phyloP scores from a whole-genome alignment of 164 flowering plant genomes.

The Piper longum region DNA sequence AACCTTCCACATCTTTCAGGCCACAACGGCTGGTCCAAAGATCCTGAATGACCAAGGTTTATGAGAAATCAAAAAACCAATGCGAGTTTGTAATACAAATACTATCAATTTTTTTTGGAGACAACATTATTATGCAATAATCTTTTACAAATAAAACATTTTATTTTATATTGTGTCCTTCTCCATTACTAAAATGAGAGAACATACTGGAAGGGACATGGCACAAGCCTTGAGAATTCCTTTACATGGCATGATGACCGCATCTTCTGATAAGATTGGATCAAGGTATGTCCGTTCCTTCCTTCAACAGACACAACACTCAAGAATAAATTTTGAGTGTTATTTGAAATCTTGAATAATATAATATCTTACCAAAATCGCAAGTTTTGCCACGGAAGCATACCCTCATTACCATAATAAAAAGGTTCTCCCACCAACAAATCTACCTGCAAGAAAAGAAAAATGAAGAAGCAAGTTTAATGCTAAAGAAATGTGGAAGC shows the following conservation, averaged over 20 bases:
- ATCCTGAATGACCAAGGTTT: constrained; percentile 33
- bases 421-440: constrained; percentile 76
- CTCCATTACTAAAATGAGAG: neutral
- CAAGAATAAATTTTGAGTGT: neutral
- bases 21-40: constrained; percentile 78
- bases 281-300: constrained; percentile 63
- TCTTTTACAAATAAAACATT: neutral
- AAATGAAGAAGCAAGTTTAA: neutral
- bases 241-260: constrained; percentile 58
- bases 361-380: constrained; percentile 58
- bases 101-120: neutral
- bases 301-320: constrained; percentile 28
- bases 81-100: neutral
- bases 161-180: neutral
- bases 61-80: neutral
- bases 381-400: constrained; percentile 89
- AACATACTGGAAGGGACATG: constrained; percentile 81
- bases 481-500: too few relatives aligned
- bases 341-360: neutral
- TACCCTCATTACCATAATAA: constrained; percentile 56
- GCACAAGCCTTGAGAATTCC: constrained; percentile 82
- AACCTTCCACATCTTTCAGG: constrained; percentile 62
- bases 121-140: too few relatives aligned
- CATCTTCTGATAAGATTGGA: constrained; percentile 52
- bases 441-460: constrained; percentile 42